Evolutionary conservation across 2,329 filamentous ascomycete genomes (phyloP).

Genomic region (Penicillium griseofulvum): DNA sequence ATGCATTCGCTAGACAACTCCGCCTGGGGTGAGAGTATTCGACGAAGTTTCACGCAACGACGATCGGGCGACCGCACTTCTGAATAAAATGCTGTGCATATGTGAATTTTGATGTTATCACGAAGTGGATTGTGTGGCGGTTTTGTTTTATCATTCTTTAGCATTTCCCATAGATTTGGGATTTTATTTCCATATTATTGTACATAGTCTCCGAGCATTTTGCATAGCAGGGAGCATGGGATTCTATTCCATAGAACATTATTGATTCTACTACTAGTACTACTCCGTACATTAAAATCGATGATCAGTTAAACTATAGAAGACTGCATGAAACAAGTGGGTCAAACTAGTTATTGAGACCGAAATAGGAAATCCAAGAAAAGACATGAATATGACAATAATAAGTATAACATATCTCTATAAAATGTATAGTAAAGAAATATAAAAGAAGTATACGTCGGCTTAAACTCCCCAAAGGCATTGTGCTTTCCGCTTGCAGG

Average conservation of each 20-base stretch:
- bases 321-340: slow-evolving; percentile 16
- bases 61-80: slow-evolving; percentile 37
- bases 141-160: slow-evolving; percentile 7
- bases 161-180: slow-evolving; percentile 1
- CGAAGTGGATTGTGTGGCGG: slow-evolving; percentile 1
- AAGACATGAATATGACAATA: no score
- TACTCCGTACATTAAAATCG: not conserved
- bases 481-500: slow-evolving; percentile 12
- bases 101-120: slow-evolving; percentile 10
- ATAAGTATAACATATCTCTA: no score
- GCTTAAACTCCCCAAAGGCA: not conserved
- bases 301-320: slow-evolving; percentile 1
- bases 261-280: no score
- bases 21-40: slow-evolving; percentile 89
- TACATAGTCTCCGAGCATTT: slow-evolving; percentile 20
- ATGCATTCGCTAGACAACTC: slow-evolving; percentile 84
- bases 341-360: slow-evolving; percentile 14
- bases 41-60: slow-evolving; percentile 75
- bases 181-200: no score
- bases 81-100: slow-evolving; percentile 11
- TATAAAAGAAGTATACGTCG: no score
- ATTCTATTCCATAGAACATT: slow-evolving; percentile 8
- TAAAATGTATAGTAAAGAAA: no score
- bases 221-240: slow-evolving; percentile 27
- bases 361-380: slow-evolving; percentile 8